Percentiles rank a stretch among this genome's conserved stretches.
Evolutionary conservation across 1,139 yeast species (phyloP).

Genomic region (Saccharomyces hybrid): DNA sequence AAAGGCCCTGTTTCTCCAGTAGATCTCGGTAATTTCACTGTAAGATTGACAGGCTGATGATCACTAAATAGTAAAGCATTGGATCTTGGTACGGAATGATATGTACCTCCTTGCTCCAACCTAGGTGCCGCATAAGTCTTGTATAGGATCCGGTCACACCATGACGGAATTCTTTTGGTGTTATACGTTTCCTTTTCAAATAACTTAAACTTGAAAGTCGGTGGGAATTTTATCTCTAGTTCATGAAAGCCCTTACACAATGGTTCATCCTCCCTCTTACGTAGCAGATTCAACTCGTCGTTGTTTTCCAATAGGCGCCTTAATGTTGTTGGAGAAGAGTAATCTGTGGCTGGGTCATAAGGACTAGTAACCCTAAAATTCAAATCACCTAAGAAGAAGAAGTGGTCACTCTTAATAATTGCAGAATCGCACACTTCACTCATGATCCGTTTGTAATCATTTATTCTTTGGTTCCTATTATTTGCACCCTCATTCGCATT

Average conservation of each 20-base stretch:
- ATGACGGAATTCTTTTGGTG: conserved; percentile 62
- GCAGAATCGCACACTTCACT: conserved; percentile 43
- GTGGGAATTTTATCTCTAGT: conserved; percentile 52
- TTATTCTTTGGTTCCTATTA: conserved; percentile 44
- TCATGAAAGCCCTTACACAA: conserved; percentile 57
- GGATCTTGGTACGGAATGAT: conserved; percentile 23
- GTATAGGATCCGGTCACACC: conserved; percentile 81
- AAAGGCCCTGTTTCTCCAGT: conserved; percentile 1
- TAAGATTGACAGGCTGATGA: conserved; percentile 32
- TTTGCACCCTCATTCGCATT: conserved; percentile 66
- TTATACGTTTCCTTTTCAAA: conserved; percentile 38
- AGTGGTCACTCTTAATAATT: conserved; percentile 42
- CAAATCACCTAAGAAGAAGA: conserved; percentile 74
- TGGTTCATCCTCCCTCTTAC: conserved; percentile 37
- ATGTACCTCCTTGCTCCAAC: conserved; percentile 9
- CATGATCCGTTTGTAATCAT: conserved; percentile 44
- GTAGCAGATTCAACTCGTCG: conserved; percentile 55
- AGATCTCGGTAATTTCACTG: conserved; percentile 16
- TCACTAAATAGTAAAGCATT: conserved; percentile 28
- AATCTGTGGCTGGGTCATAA: conserved; percentile 13
- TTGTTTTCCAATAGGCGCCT: conserved; percentile 21
- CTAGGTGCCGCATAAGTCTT: conserved; percentile 36
- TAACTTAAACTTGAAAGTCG: conserved; percentile 63
- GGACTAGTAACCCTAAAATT: conserved; percentile 50
- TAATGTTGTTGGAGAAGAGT: conserved; percentile 13